These are phyloP conservation scores for Colletotrichum abscissum DNA, from an alignment of 2,329 filamentous ascomycete species.

Conservation along the genomic window DNA sequence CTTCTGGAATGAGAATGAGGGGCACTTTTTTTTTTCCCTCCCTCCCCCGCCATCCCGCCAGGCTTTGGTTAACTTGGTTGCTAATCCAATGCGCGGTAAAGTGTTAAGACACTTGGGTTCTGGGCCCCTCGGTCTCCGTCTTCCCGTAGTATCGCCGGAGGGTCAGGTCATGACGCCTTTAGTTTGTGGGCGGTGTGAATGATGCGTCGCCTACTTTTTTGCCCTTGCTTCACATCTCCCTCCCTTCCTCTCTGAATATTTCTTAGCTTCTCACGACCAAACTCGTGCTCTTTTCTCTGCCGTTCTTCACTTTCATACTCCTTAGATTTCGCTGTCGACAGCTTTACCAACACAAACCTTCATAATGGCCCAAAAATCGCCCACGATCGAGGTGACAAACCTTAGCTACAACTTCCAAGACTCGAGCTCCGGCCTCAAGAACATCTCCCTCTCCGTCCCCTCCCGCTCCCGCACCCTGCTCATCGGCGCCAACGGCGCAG, in stretches of 20 bases:
- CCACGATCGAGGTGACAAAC: conserved; percentile 77
- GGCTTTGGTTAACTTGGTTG: neutral
- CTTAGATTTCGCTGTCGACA: too few relatives aligned
- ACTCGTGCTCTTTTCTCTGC: too few relatives aligned
- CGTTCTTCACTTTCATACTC: too few relatives aligned
- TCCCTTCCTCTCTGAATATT: neutral
- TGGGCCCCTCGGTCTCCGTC: conserved; percentile 1
- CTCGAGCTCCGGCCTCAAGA: conserved; percentile 79
- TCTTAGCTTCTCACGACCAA: neutral
- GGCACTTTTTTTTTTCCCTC: conserved; percentile 1
- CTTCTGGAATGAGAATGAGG: conserved; percentile 8
- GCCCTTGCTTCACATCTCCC: neutral
- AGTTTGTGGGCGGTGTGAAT: conserved; percentile 29
- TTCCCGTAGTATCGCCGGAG: conserved; percentile 7
- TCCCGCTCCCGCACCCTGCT: conserved; percentile 87
- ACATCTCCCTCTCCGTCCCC: conserved; percentile 82
- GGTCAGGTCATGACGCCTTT: conserved; percentile 31
- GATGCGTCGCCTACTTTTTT: neutral
- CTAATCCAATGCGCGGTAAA: neutral
- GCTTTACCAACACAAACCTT: neutral
- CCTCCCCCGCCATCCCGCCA: neutral
- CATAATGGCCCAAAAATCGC: conserved; percentile 45
- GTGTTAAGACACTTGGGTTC: neutral
- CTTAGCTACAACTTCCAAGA: conserved; percentile 93
- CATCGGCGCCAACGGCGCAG: conserved; percentile 96